Evolutionary conservation across 2,329 filamentous ascomycete genomes (phyloP).

Genomic region (Rhynchosporium agropyri): DNA sequence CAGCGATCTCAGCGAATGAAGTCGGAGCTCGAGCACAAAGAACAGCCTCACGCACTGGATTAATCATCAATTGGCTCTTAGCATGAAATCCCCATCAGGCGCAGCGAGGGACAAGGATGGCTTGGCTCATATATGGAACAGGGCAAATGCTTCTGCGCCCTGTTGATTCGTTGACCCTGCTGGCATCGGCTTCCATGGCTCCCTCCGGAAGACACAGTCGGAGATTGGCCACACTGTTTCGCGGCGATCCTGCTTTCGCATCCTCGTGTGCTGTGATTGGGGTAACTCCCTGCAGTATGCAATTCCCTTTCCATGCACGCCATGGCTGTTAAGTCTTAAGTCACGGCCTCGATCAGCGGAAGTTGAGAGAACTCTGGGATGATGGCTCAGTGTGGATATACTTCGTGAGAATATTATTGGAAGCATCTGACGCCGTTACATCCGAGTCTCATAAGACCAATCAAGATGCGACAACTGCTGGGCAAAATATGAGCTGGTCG

Average conservation of each 20-base stretch:
- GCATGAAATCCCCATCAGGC: conserved; percentile 28
- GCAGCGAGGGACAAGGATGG: conserved; percentile 19
- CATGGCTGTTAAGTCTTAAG: conserved; percentile 15
- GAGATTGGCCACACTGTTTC: conserved; percentile 37
- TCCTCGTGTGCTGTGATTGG: conserved; percentile 30
- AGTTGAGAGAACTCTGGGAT: conserved; percentile 26
- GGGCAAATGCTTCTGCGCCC: conserved; percentile 18
- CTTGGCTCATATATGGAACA: conserved; percentile 6
- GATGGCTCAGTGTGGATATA: conserved; percentile 17
- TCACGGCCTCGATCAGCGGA: conserved; percentile 31
- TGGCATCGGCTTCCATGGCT: conserved; percentile 25
- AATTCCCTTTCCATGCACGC: conserved; percentile 27
- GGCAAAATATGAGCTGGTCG: conserved; percentile 30
- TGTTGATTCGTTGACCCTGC: conserved; percentile 26
- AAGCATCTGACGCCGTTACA: conserved; percentile 25
- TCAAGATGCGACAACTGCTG: conserved; percentile 12
- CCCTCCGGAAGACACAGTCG: conserved; percentile 31
- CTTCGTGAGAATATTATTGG: conserved; percentile 23
- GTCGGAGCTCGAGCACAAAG: conserved; percentile 21
- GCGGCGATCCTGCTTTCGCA: conserved; percentile 32
- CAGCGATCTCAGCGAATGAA: conserved; percentile 10
- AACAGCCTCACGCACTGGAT: conserved; percentile 33
- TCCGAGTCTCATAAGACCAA: conserved; percentile 20
- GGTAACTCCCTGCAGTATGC: conserved; percentile 40
- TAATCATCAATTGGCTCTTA: conserved; percentile 25